Evolutionary conservation across 179 eudicot genomes (phyloP).

Genomic region (Corrigiola litoralis): DNA sequence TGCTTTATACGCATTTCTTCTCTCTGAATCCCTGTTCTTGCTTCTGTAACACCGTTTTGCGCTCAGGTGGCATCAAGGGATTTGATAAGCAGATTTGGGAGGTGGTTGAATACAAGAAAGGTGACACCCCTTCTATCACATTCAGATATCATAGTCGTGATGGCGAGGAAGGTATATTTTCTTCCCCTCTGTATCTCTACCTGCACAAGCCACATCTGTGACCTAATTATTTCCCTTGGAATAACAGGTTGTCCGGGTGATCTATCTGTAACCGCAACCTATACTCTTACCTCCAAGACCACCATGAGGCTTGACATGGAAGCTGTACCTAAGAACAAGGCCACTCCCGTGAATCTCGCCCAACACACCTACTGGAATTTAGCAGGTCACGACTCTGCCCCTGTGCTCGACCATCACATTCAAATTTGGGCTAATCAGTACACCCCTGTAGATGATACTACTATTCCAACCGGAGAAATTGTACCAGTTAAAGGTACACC

Average conservation of each 20-base stretch:
- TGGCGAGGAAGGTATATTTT: constrained; percentile 81
- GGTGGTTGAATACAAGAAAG: constrained; percentile 66
- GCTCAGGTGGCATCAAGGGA: constrained; percentile 76
- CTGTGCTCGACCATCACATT: constrained; percentile 61
- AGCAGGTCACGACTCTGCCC: constrained; percentile 79
- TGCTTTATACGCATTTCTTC: not conserved
- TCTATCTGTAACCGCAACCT: constrained; percentile 70
- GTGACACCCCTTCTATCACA: constrained; percentile 75
- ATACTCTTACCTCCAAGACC: constrained; percentile 74
- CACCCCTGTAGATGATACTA: constrained; percentile 77
- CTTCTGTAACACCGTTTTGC: constrained; percentile 1
- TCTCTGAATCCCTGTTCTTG: not conserved
- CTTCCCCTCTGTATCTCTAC: constrained; percentile 10
- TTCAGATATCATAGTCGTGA: constrained; percentile 78
- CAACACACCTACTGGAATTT: constrained; percentile 97
- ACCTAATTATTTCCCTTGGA: not conserved
- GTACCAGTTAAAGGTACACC: constrained; percentile 67
- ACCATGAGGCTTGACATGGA: constrained; percentile 95
- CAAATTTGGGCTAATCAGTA: constrained; percentile 67
- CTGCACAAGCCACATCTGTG: not conserved
- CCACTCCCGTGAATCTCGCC: constrained; percentile 84
- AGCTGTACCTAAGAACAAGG: constrained; percentile 74
- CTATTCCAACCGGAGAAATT: constrained; percentile 79
- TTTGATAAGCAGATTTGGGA: constrained; percentile 96
- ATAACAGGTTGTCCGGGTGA: constrained; percentile 83